Percentiles rank a stretch among this genome's conserved stretches.
Evolutionary conservation across 2,329 filamentous ascomycete species (phyloP).

Genomic region (Sporothrix humicola): DNA sequence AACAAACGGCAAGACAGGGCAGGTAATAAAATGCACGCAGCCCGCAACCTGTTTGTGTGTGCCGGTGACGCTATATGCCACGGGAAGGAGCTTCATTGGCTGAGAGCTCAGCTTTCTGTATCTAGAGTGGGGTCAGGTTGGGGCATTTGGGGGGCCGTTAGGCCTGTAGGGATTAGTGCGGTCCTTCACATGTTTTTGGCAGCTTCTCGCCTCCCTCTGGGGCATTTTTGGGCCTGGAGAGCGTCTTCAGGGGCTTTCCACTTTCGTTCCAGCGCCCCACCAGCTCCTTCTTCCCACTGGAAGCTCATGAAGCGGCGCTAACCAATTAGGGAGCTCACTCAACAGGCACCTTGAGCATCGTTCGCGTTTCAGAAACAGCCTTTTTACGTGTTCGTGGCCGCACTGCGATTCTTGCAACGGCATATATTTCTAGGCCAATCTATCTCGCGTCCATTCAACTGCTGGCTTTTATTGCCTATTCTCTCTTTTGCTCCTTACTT

Average conservation of each 20-base stretch:
- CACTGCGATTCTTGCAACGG: neutral
- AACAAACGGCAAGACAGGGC: neutral
- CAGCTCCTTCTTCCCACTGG: neutral
- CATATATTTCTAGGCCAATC: neutral
- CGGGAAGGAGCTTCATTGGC: constrained; percentile 24
- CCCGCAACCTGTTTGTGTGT: neutral
- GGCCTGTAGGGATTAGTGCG: constrained; percentile 30
- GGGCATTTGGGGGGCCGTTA: constrained; percentile 22
- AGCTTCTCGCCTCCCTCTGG: constrained; percentile 8
- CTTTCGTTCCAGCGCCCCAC: constrained; percentile 11
- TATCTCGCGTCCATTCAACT: neutral
- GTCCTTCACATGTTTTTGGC: constrained; percentile 29
- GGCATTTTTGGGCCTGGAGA: neutral
- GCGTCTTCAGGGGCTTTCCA: neutral
- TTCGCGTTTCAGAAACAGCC: constrained; percentile 31
- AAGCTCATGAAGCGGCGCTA: neutral
- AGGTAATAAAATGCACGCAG: constrained; percentile 16
- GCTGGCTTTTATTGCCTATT: neutral
- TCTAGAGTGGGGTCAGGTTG: constrained; percentile 18
- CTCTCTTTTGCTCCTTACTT: neutral
- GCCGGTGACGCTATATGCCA: constrained; percentile 25
- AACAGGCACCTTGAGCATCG: neutral
- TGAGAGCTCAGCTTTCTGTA: neutral
- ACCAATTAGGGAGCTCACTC: constrained; percentile 12
- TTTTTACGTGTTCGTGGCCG: constrained; percentile 3